phyloP scores from a whole-genome alignment of 805 yeast species.

The Brettanomyces sp. region DNA sequence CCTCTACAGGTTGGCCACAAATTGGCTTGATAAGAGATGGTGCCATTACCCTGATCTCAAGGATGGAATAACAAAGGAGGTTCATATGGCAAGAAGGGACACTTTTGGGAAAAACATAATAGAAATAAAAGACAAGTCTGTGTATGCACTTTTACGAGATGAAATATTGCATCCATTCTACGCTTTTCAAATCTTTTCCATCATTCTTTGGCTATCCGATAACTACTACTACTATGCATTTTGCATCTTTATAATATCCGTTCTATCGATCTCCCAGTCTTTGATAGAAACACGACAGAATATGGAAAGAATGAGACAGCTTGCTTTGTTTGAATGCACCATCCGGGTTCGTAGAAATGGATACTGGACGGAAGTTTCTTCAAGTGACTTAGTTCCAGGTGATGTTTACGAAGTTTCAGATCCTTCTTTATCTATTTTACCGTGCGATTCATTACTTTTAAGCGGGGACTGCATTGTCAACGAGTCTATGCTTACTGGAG shows the following conservation, averaged over 20 bases:
- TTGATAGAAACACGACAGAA: conserved; percentile 78
- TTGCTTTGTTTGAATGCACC: conserved; percentile 68
- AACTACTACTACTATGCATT: conserved; percentile 89
- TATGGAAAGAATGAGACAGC: conserved; percentile 57
- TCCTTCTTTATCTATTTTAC: conserved; percentile 62
- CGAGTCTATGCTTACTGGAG: conserved; percentile 97
- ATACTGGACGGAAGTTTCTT: conserved; percentile 77
- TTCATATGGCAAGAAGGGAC: conserved; percentile 54
- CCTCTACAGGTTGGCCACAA: conserved; percentile 69
- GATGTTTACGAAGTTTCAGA: conserved; percentile 90
- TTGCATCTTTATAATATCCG: conserved; percentile 82
- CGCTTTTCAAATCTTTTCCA: conserved; percentile 87
- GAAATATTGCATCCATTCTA: conserved; percentile 95
- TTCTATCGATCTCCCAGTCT: conserved; percentile 71
- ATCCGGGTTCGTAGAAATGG: conserved; percentile 88
- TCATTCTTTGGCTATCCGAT: conserved; percentile 85
- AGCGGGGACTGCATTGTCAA: conserved; percentile 95
- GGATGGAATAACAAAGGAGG: conserved; percentile 63
- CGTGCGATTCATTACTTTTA: conserved; percentile 81
- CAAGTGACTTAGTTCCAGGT: conserved; percentile 86
- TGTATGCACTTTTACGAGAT: conserved; percentile 57
- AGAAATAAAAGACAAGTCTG: conserved; percentile 65
- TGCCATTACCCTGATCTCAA: conserved; percentile 40
- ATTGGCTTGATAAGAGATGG: conserved; percentile 87
- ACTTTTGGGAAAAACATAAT: conserved; percentile 77